Conservation (phyloP, 257 asterid species). For the Fraxinus excelsior region DNA sequence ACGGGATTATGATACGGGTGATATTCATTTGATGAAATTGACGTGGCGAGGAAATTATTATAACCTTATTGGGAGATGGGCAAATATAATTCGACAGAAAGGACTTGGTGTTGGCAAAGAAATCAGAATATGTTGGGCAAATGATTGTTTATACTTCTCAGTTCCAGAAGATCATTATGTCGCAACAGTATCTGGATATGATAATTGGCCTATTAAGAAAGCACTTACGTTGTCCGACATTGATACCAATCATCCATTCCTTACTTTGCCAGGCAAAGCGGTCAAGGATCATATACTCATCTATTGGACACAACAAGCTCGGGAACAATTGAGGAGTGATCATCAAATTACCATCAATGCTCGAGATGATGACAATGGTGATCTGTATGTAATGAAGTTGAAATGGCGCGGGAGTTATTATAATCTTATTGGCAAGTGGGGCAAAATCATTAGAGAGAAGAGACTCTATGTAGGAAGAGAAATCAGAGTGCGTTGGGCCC, state of each 20-base stretch:
- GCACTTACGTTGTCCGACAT: slow-evolving; percentile 57
- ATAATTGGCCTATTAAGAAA: slow-evolving; percentile 56
- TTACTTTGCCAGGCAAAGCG: slow-evolving; percentile 57
- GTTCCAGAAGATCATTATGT: slow-evolving; percentile 39
- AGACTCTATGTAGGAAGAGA: slow-evolving; percentile 51
- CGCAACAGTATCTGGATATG: slow-evolving; percentile 37
- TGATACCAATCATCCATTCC: slow-evolving; percentile 59
- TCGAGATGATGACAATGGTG: slow-evolving; percentile 53
- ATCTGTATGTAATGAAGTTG: slow-evolving; percentile 7
- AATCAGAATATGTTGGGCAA: slow-evolving; percentile 47
- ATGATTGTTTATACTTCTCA: slow-evolving; percentile 1
- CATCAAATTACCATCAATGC: slow-evolving; percentile 51
- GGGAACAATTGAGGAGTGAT: slow-evolving; percentile 56
- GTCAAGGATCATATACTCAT: slow-evolving; percentile 56
- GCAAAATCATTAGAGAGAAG: slow-evolving; percentile 54
- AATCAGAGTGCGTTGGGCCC: slow-evolving; percentile 57
- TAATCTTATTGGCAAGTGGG: slow-evolving; percentile 38
- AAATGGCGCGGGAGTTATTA: too few species aligned
- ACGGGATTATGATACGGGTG: too few species aligned
- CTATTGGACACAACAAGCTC: slow-evolving; percentile 50
- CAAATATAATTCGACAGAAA: slow-evolving; percentile 43
- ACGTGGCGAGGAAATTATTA: slow-evolving; percentile 50
- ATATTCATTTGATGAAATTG: too few species aligned
- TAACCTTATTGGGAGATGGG: slow-evolving; percentile 51
- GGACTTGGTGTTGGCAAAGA: slow-evolving; percentile 59